Percentiles rank a stretch among this genome's conserved stretches.
phyloP scores from a whole-genome alignment of 345 rosid genomes.

The Euphorbia pulcherrima region DNA sequence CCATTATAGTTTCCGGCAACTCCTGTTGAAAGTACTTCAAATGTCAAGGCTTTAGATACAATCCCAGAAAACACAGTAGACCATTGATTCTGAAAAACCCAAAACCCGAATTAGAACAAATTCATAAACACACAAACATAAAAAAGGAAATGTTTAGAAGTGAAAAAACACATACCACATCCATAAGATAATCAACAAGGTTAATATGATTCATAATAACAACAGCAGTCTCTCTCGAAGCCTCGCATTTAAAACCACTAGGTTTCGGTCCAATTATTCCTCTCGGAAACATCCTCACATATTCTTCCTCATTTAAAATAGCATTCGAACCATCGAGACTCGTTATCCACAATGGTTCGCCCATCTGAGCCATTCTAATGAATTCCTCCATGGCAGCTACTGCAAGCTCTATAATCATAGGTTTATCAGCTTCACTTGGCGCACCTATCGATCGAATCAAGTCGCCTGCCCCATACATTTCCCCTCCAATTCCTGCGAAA shows the following conservation, averaged over 20 bases:
- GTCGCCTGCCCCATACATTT: slow-evolving; percentile 66
- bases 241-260: slow-evolving; percentile 66
- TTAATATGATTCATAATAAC: slow-evolving; percentile 64
- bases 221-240: slow-evolving; percentile 55
- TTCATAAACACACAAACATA: too few relatives aligned
- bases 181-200: slow-evolving; percentile 80
- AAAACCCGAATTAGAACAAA: too few relatives aligned
- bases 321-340: slow-evolving; percentile 43
- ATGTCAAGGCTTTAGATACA: slow-evolving; percentile 57
- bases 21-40: slow-evolving; percentile 60
- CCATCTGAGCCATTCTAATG: slow-evolving; percentile 64
- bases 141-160: too few relatives aligned
- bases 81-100: slow-evolving; percentile 63
- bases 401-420: slow-evolving; percentile 70
- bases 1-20: slow-evolving; percentile 67
- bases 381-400: slow-evolving; percentile 90
- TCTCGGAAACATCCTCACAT: slow-evolving; percentile 43
- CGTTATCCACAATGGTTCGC: slow-evolving; percentile 70
- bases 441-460: slow-evolving; percentile 54
- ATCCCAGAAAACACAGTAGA: slow-evolving; percentile 64
- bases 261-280: slow-evolving; percentile 69
- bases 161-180: slow-evolving; percentile 41
- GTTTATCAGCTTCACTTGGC: slow-evolving; percentile 60
- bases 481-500: slow-evolving; percentile 51
- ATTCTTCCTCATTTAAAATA: slow-evolving; percentile 63